Conservation (phyloP, 2,329 filamentous ascomycete genomes). For the Dendryphion nanum region DNA sequence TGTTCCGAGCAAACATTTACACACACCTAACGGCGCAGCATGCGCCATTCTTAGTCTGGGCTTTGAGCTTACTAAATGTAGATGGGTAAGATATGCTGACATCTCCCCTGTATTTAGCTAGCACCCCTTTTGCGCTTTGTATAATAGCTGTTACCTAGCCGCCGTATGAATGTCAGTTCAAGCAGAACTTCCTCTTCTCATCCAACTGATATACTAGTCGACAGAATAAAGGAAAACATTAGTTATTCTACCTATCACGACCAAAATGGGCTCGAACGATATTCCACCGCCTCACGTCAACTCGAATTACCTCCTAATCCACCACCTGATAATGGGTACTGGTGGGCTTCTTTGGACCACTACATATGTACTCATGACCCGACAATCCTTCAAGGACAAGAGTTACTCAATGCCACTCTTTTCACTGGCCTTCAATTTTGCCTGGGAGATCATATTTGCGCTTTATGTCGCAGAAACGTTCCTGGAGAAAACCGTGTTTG, state of each 20-base stretch:
- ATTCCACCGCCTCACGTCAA: slow-evolving; percentile 17
- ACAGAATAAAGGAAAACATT: too few species aligned
- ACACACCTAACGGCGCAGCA: too few species aligned
- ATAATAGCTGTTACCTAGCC: too few species aligned
- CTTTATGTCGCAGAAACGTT: slow-evolving; percentile 47
- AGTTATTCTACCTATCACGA: neutral
- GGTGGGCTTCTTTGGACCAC: slow-evolving; percentile 17
- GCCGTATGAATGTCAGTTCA: too few species aligned
- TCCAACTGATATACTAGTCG: too few species aligned
- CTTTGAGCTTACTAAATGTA: too few species aligned
- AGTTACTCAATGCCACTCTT: slow-evolving; percentile 53
- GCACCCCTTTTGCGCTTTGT: too few species aligned
- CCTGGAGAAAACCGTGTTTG: slow-evolving; percentile 47
- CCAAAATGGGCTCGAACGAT: slow-evolving; percentile 15
- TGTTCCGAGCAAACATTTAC: too few species aligned
- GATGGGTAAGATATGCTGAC: too few species aligned
- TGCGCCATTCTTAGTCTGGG: too few species aligned
- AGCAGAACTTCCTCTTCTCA: too few species aligned
- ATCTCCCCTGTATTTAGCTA: too few species aligned
- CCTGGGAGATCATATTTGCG: slow-evolving; percentile 53
- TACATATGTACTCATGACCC: slow-evolving; percentile 49
- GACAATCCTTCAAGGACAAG: slow-evolving; percentile 46
- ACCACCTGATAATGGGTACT: slow-evolving; percentile 10
- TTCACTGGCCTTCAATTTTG: slow-evolving; percentile 51
- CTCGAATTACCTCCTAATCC: slow-evolving; percentile 5